phyloP scores from a whole-genome alignment of 148 eudicot genomes.

The Pouteria glomerata region DNA sequence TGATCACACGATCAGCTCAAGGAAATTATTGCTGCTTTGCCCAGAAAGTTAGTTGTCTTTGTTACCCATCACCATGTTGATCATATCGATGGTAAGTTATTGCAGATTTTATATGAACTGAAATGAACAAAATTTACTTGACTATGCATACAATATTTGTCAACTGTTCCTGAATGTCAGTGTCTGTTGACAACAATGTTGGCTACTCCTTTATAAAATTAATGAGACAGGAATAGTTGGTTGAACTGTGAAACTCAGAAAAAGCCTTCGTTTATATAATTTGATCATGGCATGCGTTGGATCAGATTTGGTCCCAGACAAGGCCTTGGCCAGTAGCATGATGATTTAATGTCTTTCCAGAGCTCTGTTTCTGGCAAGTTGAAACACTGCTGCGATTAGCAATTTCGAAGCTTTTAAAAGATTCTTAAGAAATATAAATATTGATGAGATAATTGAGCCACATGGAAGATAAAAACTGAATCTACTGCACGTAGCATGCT shows the following conservation, averaged over 20 bases:
- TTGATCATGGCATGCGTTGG: neutral
- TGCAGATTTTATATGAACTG: neutral
- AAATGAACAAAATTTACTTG: neutral
- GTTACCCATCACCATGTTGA: slow-evolving; percentile 94
- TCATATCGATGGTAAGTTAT: slow-evolving; percentile 82
- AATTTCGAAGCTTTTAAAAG: neutral
- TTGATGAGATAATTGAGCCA: neutral
- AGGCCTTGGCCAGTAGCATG: neutral
- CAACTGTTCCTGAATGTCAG: neutral
- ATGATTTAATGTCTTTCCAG: neutral
- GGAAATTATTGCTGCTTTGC: slow-evolving; percentile 68
- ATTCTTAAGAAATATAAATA: neutral
- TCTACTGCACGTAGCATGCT: neutral
- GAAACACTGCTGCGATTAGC: neutral
- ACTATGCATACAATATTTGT: neutral
- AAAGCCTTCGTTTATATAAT: neutral
- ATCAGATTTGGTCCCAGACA: neutral
- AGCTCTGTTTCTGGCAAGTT: neutral
- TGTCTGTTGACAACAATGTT: neutral
- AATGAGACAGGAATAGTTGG: neutral
- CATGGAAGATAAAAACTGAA: neutral
- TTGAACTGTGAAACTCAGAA: neutral
- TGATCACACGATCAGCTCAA: slow-evolving; percentile 47
- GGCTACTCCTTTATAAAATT: neutral
- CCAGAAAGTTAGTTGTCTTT: slow-evolving; percentile 76